Evolutionary conservation across 164 flowering plant genomes (phyloP), one percentile per base, ranked within the genome.

Genomic region (Aristolochia californica): DNA sequence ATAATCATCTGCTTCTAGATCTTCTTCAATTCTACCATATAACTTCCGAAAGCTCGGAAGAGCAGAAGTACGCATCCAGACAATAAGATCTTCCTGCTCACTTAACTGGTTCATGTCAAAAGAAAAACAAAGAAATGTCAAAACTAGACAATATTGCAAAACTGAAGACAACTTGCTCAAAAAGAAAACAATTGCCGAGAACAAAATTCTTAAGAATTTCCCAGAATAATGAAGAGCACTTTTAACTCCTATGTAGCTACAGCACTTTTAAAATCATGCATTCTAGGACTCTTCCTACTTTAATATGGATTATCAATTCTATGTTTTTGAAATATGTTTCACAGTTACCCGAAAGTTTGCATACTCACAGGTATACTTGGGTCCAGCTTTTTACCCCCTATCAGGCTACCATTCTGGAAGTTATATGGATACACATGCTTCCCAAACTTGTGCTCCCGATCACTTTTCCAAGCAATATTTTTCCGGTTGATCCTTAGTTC

Each of bases 1-100:
- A 40, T 75, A 59, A 21, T 86, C 94, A 75, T 71, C 79, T 34
- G 61, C 75, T 21, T 86, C 76, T 61, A 86, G 69, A 68, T 86
- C 88, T 62, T 77, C 80, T 70, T 88, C 96, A 45, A 88, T 81
- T 72, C 77, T 80, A 48, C 96, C 96, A 64, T 88, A 85, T 69
- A 88, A 55, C 65, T 88, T 88, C n/a, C 96, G 75, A 66, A 88
- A 88, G 71, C 78, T 86, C 44, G 96, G 91, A 43, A 88, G 83
- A 58, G 94, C 96, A 62, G 91, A 76, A 53, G 91, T 84, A n/a
- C 94, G 85, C 96, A 88, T 88, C 96, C 96, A 88, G 5, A 88
- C 88, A 20, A 88, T 85, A 57, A 88, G 88, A 72, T 88, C 96
- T 75, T 85, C 96, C 69, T 88, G 93, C 58, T 84, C 86, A 45